Conservation (phyloP, 2,329 filamentous ascomycete genomes). For the Aureobasidium sp. region DNA sequence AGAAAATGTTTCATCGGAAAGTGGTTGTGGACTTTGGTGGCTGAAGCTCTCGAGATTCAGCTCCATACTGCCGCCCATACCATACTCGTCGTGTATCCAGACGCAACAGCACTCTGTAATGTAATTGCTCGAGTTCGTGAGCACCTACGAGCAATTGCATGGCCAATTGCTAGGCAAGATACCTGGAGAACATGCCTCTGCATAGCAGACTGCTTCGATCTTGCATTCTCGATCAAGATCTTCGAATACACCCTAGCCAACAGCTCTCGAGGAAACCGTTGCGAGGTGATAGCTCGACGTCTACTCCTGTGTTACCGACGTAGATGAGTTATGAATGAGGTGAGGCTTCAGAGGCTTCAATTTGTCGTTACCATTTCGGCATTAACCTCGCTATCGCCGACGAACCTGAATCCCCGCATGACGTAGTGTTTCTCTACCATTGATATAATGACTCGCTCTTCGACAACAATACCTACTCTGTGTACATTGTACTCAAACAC, state of each 20-base stretch:
- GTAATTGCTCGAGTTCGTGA: neutral
- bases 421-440: neutral
- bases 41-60: neutral
- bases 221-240: neutral
- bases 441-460: neutral
- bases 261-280: too few relatives aligned
- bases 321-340: neutral
- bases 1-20: neutral
- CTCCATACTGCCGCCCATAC: too few relatives aligned
- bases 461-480: neutral
- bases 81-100: neutral
- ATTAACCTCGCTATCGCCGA: neutral
- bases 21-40: neutral
- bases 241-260: neutral
- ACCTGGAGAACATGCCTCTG: neutral
- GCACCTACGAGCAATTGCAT: neutral
- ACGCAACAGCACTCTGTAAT: neutral
- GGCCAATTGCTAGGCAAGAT: neutral
- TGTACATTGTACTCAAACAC: neutral
- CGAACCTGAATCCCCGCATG: neutral
- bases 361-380: constrained; percentile 1
- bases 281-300: neutral
- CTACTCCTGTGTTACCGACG: neutral
- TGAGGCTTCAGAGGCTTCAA: neutral
- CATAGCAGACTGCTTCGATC: neutral